These are phyloP conservation scores for Zizania palustris DNA, from an alignment of 202 grass and related monocot species.

Conservation along the genomic window DNA sequence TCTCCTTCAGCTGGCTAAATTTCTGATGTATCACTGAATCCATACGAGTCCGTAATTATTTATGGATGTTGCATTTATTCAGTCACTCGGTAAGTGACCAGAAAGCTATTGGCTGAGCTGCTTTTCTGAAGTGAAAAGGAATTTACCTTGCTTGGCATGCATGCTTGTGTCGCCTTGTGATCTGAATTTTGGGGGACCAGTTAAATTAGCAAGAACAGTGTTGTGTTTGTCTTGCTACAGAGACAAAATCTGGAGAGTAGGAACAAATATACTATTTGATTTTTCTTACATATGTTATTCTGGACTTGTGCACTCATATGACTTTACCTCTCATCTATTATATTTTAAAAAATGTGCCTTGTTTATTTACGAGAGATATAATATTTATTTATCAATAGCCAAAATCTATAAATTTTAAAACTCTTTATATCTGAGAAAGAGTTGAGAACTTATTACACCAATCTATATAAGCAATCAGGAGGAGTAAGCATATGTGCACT, in stretches of 20 bases:
- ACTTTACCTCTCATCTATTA: no score
- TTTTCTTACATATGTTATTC: no score
- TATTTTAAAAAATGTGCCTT: no score
- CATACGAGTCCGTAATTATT: neutral
- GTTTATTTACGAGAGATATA: no score
- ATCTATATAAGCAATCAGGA: no score
- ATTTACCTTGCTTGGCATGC: conserved; percentile 15
- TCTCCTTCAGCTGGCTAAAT: neutral
- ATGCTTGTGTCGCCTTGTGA: conserved; percentile 20
- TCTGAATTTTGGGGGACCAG: neutral
- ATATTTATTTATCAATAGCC: no score
- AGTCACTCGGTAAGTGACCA: neutral
- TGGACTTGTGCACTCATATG: no score
- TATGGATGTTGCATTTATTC: conserved; percentile 45
- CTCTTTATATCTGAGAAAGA: no score
- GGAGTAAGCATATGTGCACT: no score
- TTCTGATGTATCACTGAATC: neutral
- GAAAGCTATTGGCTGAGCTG: neutral
- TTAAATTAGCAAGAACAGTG: neutral
- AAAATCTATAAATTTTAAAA: no score
- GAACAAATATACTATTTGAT: no score
- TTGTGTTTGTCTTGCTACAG: neutral
- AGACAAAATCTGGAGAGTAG: neutral
- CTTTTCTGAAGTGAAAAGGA: neutral
- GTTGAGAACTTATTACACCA: no score